Percentiles rank a stretch among this genome's conserved stretches.
These are phyloP conservation scores for Scedosporium aurantiacum DNA, from an alignment of 2,329 filamentous ascomycete genomes.

Conservation along the genomic window DNA sequence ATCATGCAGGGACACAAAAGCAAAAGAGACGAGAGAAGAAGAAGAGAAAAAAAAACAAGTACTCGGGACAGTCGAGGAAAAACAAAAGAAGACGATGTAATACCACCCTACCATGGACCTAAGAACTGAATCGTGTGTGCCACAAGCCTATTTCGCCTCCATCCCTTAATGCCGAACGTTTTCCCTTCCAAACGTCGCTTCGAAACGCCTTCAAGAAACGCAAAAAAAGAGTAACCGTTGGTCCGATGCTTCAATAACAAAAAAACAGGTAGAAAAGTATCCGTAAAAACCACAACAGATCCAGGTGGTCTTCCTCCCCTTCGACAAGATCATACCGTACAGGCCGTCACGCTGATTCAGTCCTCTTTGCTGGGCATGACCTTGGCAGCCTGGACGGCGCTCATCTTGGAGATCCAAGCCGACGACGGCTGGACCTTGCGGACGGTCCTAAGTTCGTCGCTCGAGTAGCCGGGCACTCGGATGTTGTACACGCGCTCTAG, in stretches of 20 bases:
- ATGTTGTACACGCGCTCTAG: conserved; percentile 82
- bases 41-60: too few species aligned
- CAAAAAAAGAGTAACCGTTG: not conserved
- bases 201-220: not conserved
- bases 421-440: conserved; percentile 82
- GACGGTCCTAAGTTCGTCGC: conserved; percentile 88
- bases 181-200: not conserved
- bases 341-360: conserved; percentile 36
- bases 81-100: not conserved
- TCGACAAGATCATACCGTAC: not conserved
- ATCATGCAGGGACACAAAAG: too few species aligned
- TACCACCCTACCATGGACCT: not conserved
- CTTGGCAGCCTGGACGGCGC: conserved; percentile 89
- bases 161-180: not conserved
- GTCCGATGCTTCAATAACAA: not conserved
- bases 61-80: not conserved
- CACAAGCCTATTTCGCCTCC: conserved; percentile 1
- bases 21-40: too few species aligned
- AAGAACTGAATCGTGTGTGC: not conserved
- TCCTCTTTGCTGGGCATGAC: conserved; percentile 55
- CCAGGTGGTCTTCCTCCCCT: not conserved
- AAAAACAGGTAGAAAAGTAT: not conserved
- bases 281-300: not conserved
- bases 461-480: conserved; percentile 84
- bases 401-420: conserved; percentile 94